Evolutionary conservation across 2,329 filamentous ascomycete species (phyloP).

Genomic region (Akanthomyces dipterigenus): DNA sequence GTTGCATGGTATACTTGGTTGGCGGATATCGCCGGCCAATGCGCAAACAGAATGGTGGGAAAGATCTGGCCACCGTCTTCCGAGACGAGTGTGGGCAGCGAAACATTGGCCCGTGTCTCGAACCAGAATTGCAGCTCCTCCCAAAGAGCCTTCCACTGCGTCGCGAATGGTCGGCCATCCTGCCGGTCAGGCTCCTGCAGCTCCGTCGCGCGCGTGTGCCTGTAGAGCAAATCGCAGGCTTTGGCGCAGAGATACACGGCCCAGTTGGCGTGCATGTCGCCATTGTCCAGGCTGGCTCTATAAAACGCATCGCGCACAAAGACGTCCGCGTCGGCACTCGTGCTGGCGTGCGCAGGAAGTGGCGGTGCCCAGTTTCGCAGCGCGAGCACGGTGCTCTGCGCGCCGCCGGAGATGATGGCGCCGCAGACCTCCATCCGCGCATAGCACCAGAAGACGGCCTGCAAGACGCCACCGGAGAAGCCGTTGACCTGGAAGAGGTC

Average conservation of each 20-base stretch:
- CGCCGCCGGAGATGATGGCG: constrained; percentile 43
- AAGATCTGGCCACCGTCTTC: constrained; percentile 29
- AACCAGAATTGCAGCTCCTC: constrained; percentile 41
- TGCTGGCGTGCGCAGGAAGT: constrained; percentile 8
- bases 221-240: constrained; percentile 38
- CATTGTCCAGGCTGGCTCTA: constrained; percentile 23
- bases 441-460: constrained; percentile 53
- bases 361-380: constrained; percentile 41
- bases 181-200: constrained; percentile 23
- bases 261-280: constrained; percentile 48
- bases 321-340: constrained; percentile 19
- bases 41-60: constrained; percentile 40
- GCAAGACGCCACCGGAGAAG: constrained; percentile 33
- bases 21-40: constrained; percentile 43
- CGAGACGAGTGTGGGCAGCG: constrained; percentile 23
- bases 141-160: constrained; percentile 39
- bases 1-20: constrained; percentile 48
- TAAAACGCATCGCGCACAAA: constrained; percentile 20
- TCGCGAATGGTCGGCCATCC: constrained; percentile 26
- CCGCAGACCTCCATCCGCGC: constrained; percentile 51
- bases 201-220: constrained; percentile 29
- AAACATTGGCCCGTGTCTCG: constrained; percentile 31
- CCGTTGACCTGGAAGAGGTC: constrained; percentile 44
- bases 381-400: constrained; percentile 41
- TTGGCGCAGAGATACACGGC: constrained; percentile 46